A percentile compares a stretch with the other conserved stretches of the same genome.
Conservation (phyloP, 192 early-diverging fungal species). For the Spinellus fusiger region DNA sequence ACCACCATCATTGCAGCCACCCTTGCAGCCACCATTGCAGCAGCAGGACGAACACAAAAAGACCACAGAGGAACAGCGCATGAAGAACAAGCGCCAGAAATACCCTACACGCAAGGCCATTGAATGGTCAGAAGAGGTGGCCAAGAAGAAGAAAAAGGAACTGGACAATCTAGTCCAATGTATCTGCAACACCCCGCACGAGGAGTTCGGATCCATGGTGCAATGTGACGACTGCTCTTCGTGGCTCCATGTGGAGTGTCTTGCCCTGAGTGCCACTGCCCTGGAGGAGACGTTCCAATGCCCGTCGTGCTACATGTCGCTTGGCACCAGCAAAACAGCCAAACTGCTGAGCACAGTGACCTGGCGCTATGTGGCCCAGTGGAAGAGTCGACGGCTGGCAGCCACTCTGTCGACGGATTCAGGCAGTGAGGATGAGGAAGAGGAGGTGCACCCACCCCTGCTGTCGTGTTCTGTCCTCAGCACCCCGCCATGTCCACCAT, state of each 20-base stretch:
- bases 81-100: neutral
- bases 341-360: constrained; percentile 5
- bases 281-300: constrained; percentile 59
- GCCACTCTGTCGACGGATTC: neutral
- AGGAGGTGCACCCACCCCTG: too few relatives aligned
- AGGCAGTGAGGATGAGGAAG: constrained; percentile 19
- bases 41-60: too few relatives aligned
- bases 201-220: constrained; percentile 55
- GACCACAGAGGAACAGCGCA: neutral
- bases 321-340: neutral
- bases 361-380: constrained; percentile 26
- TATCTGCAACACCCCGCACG: constrained; percentile 38
- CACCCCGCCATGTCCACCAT: too few relatives aligned
- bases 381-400: constrained; percentile 17
- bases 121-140: neutral
- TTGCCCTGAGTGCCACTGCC: constrained; percentile 50
- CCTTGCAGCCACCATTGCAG: too few relatives aligned
- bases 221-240: constrained; percentile 67
- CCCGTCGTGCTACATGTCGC: constrained; percentile 28
- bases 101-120: neutral
- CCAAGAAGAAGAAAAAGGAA: constrained; percentile 10
- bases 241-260: constrained; percentile 71
- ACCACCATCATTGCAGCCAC: neutral
- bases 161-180: constrained; percentile 40
- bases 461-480: too few relatives aligned